These are phyloP conservation scores for Pezicula carpinea DNA, from an alignment of 2,329 filamentous ascomycete genomes.

Conservation along the genomic window DNA sequence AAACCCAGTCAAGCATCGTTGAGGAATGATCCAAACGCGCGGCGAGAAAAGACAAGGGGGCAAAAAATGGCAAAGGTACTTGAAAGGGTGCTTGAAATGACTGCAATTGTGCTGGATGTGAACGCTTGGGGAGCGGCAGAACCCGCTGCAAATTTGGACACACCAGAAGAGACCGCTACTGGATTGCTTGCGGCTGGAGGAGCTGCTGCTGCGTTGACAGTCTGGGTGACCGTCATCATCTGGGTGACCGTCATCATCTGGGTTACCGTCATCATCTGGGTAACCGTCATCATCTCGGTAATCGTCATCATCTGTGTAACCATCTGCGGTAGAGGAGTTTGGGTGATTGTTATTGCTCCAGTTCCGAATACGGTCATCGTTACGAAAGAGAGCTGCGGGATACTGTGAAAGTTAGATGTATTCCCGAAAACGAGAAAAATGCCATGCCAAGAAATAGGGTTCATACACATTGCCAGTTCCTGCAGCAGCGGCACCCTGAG, in stretches of 20 bases:
- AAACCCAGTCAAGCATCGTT: constrained; percentile 10
- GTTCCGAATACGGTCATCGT: constrained; percentile 31
- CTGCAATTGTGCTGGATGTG: background rate
- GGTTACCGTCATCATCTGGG: constrained; percentile 16
- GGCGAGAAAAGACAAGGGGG: too few relatives aligned
- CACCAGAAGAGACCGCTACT: constrained; percentile 4
- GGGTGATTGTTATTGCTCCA: constrained; percentile 32
- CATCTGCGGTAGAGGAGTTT: constrained; percentile 27
- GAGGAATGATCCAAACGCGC: too few relatives aligned
- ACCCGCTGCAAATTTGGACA: background rate
- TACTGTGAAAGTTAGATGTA: constrained; percentile 5
- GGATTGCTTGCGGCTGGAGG: constrained; percentile 4
- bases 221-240: constrained; percentile 16
- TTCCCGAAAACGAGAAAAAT: background rate
- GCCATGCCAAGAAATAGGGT: background rate
- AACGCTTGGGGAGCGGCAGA: background rate
- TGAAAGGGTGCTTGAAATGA: background rate
- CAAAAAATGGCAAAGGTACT: too few relatives aligned
- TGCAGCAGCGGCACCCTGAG: too few relatives aligned
- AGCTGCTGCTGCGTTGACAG: constrained; percentile 5
- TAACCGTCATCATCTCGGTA: constrained; percentile 7
- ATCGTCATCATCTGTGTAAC: background rate
- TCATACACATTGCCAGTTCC: constrained; percentile 14
- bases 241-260: constrained; percentile 17
- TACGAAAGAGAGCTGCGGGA: constrained; percentile 31